A percentile compares a stretch with the other conserved stretches of the same genome.
Evolutionary conservation across 768 basidiomycete species (phyloP).

Genomic region (Coprinellus aureogranulatus): DNA sequence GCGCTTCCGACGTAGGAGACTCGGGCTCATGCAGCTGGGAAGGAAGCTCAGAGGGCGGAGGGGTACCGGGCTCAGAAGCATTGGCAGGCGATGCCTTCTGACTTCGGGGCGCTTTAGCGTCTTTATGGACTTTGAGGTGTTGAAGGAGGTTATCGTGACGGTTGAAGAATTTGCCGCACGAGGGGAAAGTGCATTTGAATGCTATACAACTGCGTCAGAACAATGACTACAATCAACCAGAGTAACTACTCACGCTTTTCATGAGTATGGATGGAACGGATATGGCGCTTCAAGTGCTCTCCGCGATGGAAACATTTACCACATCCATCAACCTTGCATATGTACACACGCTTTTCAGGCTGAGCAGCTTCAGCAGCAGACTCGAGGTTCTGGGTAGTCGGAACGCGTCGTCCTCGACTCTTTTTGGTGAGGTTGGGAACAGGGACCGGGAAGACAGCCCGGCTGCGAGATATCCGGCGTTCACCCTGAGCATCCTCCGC

Average conservation of each 20-base stretch:
- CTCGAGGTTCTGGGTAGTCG: conserved; percentile 40
- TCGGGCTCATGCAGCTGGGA: conserved; percentile 17
- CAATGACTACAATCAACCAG: conserved; percentile 1
- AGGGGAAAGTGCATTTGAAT: conserved; percentile 64
- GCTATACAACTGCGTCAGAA: conserved; percentile 43
- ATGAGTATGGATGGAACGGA: conserved; percentile 71
- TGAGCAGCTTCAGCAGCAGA: conserved; percentile 19
- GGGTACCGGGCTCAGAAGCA: conserved; percentile 14
- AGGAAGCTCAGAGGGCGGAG: conserved; percentile 15
- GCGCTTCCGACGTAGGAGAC: conserved; percentile 9
- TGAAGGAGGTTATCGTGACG: conserved; percentile 80
- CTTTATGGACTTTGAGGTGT: conserved; percentile 70
- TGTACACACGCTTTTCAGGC: conserved; percentile 40
- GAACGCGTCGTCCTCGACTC: conserved; percentile 74
- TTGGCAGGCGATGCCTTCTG: conserved; percentile 6
- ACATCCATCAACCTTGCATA: conserved; percentile 68
- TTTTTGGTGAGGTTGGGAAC: conserved; percentile 80
- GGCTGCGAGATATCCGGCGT: conserved; percentile 47
- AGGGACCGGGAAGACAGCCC: conserved; percentile 60
- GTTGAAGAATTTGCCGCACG: conserved; percentile 73
- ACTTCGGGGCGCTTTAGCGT: conserved; percentile 16
- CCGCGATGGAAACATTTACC: conserved; percentile 71
- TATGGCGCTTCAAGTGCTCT: conserved; percentile 76
- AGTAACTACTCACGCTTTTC: conserved; percentile 63
- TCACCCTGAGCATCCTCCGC: conserved; percentile 22